Evolutionary conservation across 2,329 filamentous ascomycete genomes (phyloP).

Genomic region (Trichoderma endophyticum): DNA sequence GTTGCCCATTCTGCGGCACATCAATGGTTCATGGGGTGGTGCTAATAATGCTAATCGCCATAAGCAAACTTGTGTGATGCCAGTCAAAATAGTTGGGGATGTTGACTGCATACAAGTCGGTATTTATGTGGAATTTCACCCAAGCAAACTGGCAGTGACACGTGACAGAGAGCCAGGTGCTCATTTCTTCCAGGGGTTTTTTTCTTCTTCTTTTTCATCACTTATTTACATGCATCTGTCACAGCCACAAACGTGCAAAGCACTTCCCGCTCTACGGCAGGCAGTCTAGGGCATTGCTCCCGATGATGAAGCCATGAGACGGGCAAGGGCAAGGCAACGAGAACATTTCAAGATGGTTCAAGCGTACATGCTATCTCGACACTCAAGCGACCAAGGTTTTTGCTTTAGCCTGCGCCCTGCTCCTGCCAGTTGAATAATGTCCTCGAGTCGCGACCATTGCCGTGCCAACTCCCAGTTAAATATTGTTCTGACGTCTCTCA

Average conservation of each 20-base stretch:
- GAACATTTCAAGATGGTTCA: neutral
- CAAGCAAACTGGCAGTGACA: neutral
- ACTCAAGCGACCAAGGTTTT: neutral
- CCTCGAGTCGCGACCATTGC: neutral
- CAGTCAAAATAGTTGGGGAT: neutral
- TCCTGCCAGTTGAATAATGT: neutral
- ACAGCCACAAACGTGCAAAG: neutral
- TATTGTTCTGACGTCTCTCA: neutral
- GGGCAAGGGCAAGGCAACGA: neutral
- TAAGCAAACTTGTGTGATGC: neutral
- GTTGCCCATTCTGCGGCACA: too few relatives aligned
- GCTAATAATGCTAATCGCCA: neutral
- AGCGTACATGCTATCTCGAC: neutral
- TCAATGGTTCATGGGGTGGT: too few relatives aligned
- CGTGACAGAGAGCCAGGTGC: neutral
- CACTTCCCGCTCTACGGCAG: neutral
- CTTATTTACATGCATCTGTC: neutral
- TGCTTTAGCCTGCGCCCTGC: neutral
- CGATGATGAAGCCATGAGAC: neutral
- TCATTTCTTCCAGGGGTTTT: neutral
- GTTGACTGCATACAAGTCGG: neutral
- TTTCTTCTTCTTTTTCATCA: neutral
- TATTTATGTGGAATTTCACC: neutral
- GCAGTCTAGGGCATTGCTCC: neutral
- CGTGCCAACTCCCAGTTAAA: neutral